Conservation (phyloP, 768 basidiomycete species). For the Auriscalpium vulgare region DNA sequence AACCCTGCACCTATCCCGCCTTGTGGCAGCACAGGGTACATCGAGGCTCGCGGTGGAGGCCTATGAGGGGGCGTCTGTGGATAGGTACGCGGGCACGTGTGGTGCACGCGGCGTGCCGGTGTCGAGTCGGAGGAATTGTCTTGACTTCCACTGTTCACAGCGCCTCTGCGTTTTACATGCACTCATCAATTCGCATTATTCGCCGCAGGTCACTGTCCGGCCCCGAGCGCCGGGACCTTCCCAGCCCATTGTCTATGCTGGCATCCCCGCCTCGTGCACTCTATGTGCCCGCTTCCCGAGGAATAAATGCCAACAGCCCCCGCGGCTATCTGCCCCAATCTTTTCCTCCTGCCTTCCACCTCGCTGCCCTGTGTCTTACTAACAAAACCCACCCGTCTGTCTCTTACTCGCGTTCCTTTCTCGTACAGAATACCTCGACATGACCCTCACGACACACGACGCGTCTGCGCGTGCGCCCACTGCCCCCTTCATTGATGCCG, state of each 20-base stretch:
- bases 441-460: constrained; percentile 2
- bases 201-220: neutral
- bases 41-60: too few relatives aligned
- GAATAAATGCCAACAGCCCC: constrained; percentile 5
- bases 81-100: neutral
- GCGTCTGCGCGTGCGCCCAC: neutral
- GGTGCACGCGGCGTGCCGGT: neutral
- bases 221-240: neutral
- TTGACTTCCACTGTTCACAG: neutral
- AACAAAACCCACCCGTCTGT: neutral
- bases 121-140: neutral
- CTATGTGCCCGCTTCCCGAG: neutral
- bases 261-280: constrained; percentile 1
- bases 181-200: neutral
- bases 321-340: constrained; percentile 8
- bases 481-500: constrained; percentile 29
- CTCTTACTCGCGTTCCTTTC: neutral
- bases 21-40: too few relatives aligned
- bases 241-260: neutral
- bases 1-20: too few relatives aligned
- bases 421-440: neutral
- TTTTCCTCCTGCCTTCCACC: neutral
- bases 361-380: constrained; percentile 2
- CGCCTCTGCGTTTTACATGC: neutral
- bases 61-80: too few relatives aligned